A percentile compares a stretch with the other conserved stretches of the same genome.
Conservation (phyloP, 2,329 filamentous ascomycete genomes). For the Mollisiaceae sp. region DNA sequence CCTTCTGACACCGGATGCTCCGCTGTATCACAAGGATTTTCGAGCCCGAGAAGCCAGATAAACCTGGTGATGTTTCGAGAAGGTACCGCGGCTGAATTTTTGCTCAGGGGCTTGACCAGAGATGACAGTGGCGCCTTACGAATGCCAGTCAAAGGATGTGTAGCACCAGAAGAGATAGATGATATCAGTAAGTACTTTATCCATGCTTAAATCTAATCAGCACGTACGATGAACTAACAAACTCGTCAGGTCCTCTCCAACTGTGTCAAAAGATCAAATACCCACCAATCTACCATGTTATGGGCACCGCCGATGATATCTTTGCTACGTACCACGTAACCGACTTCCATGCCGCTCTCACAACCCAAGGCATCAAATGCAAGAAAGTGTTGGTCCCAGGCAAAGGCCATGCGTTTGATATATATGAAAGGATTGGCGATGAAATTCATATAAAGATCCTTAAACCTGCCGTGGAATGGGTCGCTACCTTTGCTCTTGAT, state of each 20-base stretch:
- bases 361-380: neutral
- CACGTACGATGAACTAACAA: neutral
- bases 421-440: constrained; percentile 17
- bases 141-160: constrained; percentile 23
- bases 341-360: constrained; percentile 21
- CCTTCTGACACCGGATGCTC: constrained; percentile 21
- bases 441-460: constrained; percentile 17
- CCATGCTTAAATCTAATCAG: neutral
- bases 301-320: constrained; percentile 27
- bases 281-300: constrained; percentile 30
- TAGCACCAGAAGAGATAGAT: constrained; percentile 26
- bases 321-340: constrained; percentile 22
- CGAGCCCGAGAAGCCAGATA: constrained; percentile 22
- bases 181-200: constrained; percentile 27
- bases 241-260: constrained; percentile 25
- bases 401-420: constrained; percentile 27
- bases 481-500: constrained; percentile 2
- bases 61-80: constrained; percentile 23
- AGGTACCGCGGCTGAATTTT: constrained; percentile 24
- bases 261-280: constrained; percentile 13
- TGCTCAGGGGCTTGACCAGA: constrained; percentile 23
- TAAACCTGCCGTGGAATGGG: constrained; percentile 28
- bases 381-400: constrained; percentile 18
- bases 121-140: constrained; percentile 17
- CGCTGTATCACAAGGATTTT: constrained; percentile 12